Evolutionary conservation across 805 yeast species (phyloP), one percentile per base, ranked within the genome.

Genomic region (Hanseniaspora pseudoguilliermondii): DNA sequence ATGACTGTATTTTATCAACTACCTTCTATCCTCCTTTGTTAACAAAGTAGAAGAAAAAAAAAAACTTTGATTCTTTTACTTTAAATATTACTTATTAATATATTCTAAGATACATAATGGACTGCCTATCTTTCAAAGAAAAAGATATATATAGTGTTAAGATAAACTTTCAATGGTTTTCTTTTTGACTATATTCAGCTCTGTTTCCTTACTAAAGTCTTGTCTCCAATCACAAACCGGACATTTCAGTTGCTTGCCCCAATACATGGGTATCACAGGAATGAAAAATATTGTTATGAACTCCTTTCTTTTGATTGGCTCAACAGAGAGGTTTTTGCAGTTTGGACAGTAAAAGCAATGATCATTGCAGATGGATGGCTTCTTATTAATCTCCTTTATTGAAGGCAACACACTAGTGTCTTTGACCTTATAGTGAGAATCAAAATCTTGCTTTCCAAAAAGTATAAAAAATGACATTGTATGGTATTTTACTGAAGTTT

Each of bases 311-410:
- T 79, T 74, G 10, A 78, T 69, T 0, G 83, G 79, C 53, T 68
- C 65, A 3, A 79, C 84, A 29, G 78, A 70, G 57, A 71, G 71
- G 63, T 81, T 81, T 61, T 79, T 82, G 60, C 86, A 81, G 58
- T 77, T 73, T 20, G 81, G 80, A 62, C 86, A 81, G 58, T 73
- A 75, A 18, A 70, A 50, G 6, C 63, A 57, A 25, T 59, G 57
- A 49, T 63, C 61, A 35, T 60, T 61, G 25, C 50, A 44, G 18
- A 53, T 43, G 16, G 48, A 29, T 20, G 56, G 56, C 11, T 38
- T 53, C 7, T 39, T 18, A 7, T 27, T 53, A 15, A 53, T 46
- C 18, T 53, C 56, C 16, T 53, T 46, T 2, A 23, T 6, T 1
- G 49, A 25, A 18, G 54, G 49, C 20, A 55, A 20, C 5, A 49